Conservation (phyloP, 2,329 filamentous ascomycete genomes). For the Monilinia polystroma region DNA sequence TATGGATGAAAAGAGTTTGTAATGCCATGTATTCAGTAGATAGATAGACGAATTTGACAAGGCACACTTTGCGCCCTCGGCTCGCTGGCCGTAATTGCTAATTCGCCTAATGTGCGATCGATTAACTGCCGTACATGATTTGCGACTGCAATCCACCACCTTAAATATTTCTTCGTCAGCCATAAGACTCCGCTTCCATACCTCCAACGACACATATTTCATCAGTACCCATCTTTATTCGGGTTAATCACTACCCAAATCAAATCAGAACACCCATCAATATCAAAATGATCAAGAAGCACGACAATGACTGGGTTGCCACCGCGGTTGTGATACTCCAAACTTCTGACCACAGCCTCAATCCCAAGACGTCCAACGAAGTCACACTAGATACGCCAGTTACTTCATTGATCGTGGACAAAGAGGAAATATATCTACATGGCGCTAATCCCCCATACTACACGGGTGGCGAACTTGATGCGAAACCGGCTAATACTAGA, state of each 20-base stretch:
- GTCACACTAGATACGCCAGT: neutral
- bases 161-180: neutral
- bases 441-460: neutral
- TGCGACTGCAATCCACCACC: neutral
- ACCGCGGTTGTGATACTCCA: neutral
- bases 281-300: constrained; percentile 6
- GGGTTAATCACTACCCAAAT: too few relatives aligned
- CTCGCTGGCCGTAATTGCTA: neutral
- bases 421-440: neutral
- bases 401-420: neutral
- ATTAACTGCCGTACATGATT: neutral
- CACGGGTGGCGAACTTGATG: neutral
- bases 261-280: neutral
- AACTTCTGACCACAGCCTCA: neutral
- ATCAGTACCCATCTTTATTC: neutral
- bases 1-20: constrained; percentile 39
- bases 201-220: neutral
- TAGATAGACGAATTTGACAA: constrained; percentile 6
- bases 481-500: neutral
- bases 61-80: neutral
- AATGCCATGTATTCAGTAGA: constrained; percentile 11
- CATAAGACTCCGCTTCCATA: neutral
- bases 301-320: neutral
- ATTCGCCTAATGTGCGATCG: neutral
- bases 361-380: neutral